Evolutionary conservation across 805 yeast species (phyloP).

Genomic region (Yarrowia sp.): DNA sequence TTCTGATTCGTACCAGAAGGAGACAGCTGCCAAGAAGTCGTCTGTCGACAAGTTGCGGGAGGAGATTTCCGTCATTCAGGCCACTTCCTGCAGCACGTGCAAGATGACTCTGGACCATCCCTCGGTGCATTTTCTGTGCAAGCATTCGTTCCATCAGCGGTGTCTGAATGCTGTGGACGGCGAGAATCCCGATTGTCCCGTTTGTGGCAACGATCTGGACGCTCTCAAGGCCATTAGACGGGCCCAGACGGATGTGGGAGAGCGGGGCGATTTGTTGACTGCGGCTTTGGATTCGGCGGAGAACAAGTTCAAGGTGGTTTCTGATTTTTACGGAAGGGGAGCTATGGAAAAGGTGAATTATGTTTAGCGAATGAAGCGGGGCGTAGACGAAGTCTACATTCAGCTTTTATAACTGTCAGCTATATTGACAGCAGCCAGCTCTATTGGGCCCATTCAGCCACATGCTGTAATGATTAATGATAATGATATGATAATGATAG

Average conservation of each 20-base stretch:
- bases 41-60: constrained; percentile 51
- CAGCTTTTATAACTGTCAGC: too few species aligned
- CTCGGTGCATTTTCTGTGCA: constrained; percentile 76
- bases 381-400: too few species aligned
- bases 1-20: constrained; percentile 62
- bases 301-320: constrained; percentile 69
- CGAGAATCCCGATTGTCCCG: constrained; percentile 56
- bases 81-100: constrained; percentile 64
- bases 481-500: neutral
- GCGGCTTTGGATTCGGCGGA: constrained; percentile 49
- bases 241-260: constrained; percentile 60
- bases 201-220: constrained; percentile 69
- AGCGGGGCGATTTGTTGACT: constrained; percentile 60
- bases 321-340: constrained; percentile 85
- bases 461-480: constrained; percentile 12
- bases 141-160: constrained; percentile 79
- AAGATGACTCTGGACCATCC: constrained; percentile 67
- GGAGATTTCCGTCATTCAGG: constrained; percentile 54
- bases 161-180: constrained; percentile 49
- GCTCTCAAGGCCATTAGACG: constrained; percentile 55
- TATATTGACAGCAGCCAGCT: too few species aligned
- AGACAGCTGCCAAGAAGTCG: constrained; percentile 53
- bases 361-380: neutral
- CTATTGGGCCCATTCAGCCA: too few species aligned
- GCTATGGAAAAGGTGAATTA: constrained; percentile 46